Percentiles rank a stretch among this genome's conserved stretches.
Conservation (phyloP, 345 rosid species). For the Lepidium sativum region DNA sequence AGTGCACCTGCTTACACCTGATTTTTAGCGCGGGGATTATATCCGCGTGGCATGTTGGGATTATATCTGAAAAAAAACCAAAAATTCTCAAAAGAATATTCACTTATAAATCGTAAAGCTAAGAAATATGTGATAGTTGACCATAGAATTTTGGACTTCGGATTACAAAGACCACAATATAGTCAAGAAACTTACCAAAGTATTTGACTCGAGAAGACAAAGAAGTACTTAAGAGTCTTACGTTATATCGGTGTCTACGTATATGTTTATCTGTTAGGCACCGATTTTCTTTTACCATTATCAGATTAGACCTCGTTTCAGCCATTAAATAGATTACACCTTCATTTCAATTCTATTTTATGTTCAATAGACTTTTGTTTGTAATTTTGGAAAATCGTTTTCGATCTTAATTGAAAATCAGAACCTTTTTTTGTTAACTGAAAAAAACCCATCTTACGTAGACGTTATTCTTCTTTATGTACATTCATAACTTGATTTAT, state of each 20-base stretch:
- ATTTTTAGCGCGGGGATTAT: not conserved
- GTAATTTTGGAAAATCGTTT: not conserved
- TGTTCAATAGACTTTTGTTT: not conserved
- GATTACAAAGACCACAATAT: not conserved
- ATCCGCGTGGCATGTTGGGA: conserved; percentile 14
- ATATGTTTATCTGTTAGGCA: conserved; percentile 17
- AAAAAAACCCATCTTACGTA: not conserved
- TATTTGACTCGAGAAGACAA: conserved; percentile 11
- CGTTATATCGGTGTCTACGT: conserved; percentile 7
- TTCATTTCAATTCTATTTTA: not conserved
- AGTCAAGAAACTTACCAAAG: conserved; percentile 15
- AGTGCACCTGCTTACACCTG: conserved; percentile 3
- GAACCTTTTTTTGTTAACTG: too few relatives aligned
- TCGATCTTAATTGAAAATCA: not conserved
- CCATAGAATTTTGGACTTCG: not conserved
- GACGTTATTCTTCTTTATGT: not conserved
- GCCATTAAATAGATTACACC: not conserved
- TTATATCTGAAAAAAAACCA: not conserved
- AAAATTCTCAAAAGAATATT: not conserved
- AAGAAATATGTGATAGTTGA: not conserved
- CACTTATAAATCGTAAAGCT: not conserved
- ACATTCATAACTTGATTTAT: not conserved
- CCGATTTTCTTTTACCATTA: not conserved
- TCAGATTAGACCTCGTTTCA: not conserved
- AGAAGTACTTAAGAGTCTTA: conserved; percentile 10